Base-by-base conservation (phyloP, 2,329 filamentous ascomycete species). In the Colletotrichum sp. region DNA sequence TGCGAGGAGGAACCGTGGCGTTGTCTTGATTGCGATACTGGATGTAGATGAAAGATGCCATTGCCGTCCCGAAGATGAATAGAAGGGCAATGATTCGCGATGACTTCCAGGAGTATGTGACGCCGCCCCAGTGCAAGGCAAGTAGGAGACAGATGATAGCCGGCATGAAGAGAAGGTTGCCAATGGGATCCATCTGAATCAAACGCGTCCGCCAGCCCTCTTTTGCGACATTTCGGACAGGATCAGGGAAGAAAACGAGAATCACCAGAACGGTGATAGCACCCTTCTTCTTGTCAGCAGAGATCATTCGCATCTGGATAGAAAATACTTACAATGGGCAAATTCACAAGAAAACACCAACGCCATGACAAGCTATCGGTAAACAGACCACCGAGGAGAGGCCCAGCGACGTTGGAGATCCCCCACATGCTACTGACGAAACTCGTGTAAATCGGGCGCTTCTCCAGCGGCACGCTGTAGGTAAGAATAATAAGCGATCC, bases 81-180 rank as follows among this genome's bases (percentile, higher is more conserved):
- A 92, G 87, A 26, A 92, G 82, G 3, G 87, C 88, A 48, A 91
- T 87, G 63, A 91, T 85, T n/a, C 82, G 84, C 10, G 85, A 81
- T 80, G 84, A 86, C 72, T 80, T 83, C 90, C 90, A 92, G 3
- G 89, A 64, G 71, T 89, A 88, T 21, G 87, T 81, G 34, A 87
- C 83, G 9, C 86, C 86, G 30, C 86, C 86, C 87, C 87, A 90
- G 74, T 90, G 87, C 7, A 91, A 81, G n/a, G 88, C 88, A 1
- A 90, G 82, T 0, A 90, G 79, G 21, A 89, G 82, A 76, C 86
- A 90, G 24, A 89, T 81, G 9, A 89, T 83, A 16, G 85, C 80
- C 1, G 82, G 82, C 78, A 83, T 71, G 34, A 85, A 83, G 6
- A 85, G 78, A 16, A 75, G 72, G 4, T 81, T 82, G 12, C 83